Conservation (phyloP, 331 rosid genomes). For the Ulmus americana region DNA sequence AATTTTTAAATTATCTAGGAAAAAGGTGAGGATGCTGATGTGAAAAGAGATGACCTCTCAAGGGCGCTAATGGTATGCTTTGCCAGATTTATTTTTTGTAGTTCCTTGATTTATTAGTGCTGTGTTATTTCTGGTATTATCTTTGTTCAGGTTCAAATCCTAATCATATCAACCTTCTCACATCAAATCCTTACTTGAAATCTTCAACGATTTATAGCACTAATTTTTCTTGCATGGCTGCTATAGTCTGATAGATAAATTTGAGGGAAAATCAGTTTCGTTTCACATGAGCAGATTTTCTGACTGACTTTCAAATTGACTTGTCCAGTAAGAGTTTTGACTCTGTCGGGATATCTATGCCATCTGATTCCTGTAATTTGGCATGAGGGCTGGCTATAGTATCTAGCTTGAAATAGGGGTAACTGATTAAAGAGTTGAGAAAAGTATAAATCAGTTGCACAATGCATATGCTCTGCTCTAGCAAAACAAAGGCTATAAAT, state of each 20-base stretch:
- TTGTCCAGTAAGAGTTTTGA: no score
- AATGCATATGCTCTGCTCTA: not conserved
- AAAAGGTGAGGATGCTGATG: slow-evolving; percentile 49
- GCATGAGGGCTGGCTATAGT: not conserved
- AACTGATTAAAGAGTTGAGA: not conserved
- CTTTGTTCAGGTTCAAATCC: not conserved
- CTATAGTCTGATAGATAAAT: no score
- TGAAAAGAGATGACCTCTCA: slow-evolving; percentile 72
- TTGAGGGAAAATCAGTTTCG: no score
- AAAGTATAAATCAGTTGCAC: not conserved
- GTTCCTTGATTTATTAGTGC: not conserved
- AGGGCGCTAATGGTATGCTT: slow-evolving; percentile 69
- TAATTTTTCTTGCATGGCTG: no score
- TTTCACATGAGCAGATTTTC: no score
- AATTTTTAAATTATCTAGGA: slow-evolving; percentile 37
- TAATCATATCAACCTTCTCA: not conserved
- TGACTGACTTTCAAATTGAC: no score
- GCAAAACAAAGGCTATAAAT: not conserved
- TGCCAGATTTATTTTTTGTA: slow-evolving; percentile 5
- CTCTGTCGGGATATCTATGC: not conserved
- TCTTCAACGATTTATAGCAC: no score
- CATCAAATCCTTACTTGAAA: no score
- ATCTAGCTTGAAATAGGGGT: not conserved
- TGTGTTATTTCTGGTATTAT: not conserved
- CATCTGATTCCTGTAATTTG: not conserved